These are phyloP conservation scores for Neurospora discreta DNA, from an alignment of 495 filamentous ascomycete species.

Conservation along the genomic window DNA sequence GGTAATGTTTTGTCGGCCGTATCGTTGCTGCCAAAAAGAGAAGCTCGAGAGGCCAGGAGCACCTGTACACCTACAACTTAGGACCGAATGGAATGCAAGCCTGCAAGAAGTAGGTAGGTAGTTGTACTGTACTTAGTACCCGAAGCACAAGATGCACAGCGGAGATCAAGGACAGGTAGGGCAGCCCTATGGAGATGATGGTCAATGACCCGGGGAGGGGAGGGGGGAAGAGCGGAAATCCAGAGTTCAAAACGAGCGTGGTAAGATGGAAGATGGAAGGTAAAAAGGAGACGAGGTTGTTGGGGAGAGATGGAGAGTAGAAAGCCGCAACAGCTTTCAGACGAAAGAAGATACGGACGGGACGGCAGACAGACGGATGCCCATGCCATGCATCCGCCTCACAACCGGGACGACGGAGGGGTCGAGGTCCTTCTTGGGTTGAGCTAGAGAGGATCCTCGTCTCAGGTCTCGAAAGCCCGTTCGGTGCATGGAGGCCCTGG, in stretches of 20 bases:
- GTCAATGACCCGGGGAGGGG: neutral
- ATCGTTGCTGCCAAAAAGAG: neutral
- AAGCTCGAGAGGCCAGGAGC: neutral
- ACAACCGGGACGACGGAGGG: neutral
- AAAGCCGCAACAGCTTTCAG: neutral
- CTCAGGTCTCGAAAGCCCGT: neutral
- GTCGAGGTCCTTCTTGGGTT: neutral
- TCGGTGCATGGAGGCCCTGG: neutral
- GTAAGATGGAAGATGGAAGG: neutral
- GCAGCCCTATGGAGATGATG: neutral
- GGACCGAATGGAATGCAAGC: neutral
- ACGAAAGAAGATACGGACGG: neutral
- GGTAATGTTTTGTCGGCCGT: neutral
- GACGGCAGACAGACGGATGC: neutral
- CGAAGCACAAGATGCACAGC: neutral
- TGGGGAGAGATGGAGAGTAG: neutral
- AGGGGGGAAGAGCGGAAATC: neutral
- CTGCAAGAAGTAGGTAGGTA: neutral
- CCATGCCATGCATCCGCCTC: neutral
- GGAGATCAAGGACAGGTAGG: neutral
- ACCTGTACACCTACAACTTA: neutral
- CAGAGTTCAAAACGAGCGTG: slow-evolving; percentile 8
- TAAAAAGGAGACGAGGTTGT: neutral
- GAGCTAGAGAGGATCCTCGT: neutral
- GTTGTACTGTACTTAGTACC: neutral